A percentile compares a stretch with the other conserved stretches of the same genome.
Evolutionary conservation across 164 flowering plant genomes (phyloP).

Genomic region (Vitis rupestris): DNA sequence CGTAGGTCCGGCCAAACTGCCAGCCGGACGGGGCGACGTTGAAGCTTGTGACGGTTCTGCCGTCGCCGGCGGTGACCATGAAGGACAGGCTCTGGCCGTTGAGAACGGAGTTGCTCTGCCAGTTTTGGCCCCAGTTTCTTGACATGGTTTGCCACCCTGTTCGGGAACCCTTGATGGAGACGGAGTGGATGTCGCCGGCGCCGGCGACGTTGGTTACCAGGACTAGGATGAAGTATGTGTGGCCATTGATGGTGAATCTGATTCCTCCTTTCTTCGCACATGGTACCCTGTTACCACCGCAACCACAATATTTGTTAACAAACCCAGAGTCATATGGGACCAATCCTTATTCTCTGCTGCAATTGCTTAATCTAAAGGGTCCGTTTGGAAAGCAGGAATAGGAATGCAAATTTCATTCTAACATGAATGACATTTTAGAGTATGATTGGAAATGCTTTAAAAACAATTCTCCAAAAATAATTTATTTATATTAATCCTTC

Average conservation of each 20-base stretch:
- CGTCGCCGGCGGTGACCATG: slow-evolving; percentile 40
- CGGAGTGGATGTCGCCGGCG: slow-evolving; percentile 41
- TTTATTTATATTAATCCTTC: no score
- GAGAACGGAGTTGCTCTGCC: slow-evolving; percentile 44
- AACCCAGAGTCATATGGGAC: no score
- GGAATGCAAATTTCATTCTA: no score
- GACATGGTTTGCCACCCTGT: slow-evolving; percentile 45
- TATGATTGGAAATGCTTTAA: no score
- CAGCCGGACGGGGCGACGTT: slow-evolving; percentile 31
- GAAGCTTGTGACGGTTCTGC: slow-evolving; percentile 25
- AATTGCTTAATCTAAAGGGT: no score
- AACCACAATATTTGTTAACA: neutral
- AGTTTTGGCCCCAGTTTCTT: slow-evolving; percentile 53
- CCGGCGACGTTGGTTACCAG: slow-evolving; percentile 44
- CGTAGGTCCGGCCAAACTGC: slow-evolving; percentile 40
- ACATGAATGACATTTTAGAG: no score
- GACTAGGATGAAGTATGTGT: slow-evolving; percentile 47
- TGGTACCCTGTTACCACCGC: slow-evolving; percentile 29
- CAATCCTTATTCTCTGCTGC: no score
- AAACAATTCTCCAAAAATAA: no score
- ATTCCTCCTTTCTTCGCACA: slow-evolving; percentile 45
- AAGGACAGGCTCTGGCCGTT: slow-evolving; percentile 42
- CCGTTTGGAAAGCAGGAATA: no score
- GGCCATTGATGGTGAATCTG: slow-evolving; percentile 44
- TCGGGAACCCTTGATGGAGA: slow-evolving; percentile 39